A percentile compares a stretch with the other conserved stretches of the same genome.
These are phyloP conservation scores for Physcomitrium patens DNA, from an alignment of 225 moss, liverwort and hornwort genomes.

Conservation along the genomic window DNA sequence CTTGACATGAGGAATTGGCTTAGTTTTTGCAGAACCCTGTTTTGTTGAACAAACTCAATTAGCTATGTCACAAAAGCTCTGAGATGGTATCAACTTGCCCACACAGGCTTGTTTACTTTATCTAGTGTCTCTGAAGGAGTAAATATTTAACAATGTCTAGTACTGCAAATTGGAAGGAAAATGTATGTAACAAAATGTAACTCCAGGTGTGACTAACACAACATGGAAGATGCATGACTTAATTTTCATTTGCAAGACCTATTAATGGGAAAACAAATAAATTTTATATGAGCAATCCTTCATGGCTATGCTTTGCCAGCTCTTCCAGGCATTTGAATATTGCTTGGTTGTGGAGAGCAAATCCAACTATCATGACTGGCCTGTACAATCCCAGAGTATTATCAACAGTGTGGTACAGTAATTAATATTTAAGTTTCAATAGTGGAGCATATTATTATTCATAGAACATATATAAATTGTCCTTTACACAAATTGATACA, in stretches of 20 bases:
- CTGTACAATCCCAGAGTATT: conserved; percentile 28
- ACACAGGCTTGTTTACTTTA: conserved; percentile 52
- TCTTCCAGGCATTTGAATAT: conserved; percentile 77
- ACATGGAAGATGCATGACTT: background rate
- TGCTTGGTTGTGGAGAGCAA: conserved; percentile 59
- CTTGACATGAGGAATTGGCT: too few species aligned
- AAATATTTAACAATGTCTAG: conserved; percentile 67
- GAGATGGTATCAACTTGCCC: conserved; percentile 47
- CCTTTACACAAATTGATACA: too few species aligned
- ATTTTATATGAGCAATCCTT: conserved; percentile 29
- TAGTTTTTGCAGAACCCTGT: too few species aligned
- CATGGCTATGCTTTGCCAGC: conserved; percentile 57
- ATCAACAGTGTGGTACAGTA: background rate
- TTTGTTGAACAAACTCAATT: background rate
- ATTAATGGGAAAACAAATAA: background rate
- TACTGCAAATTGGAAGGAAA: conserved; percentile 32
- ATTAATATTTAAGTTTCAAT: too few species aligned
- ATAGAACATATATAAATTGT: too few species aligned
- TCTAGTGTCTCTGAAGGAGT: conserved; percentile 63
- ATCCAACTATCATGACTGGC: conserved; percentile 72
- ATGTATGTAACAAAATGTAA: background rate
- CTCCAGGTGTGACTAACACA: background rate
- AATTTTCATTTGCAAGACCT: background rate
- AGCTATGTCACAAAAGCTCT: background rate
- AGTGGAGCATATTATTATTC: too few species aligned